Base-by-base conservation (phyloP, 116 monocot species). In the Trichopus zeylanicus region DNA sequence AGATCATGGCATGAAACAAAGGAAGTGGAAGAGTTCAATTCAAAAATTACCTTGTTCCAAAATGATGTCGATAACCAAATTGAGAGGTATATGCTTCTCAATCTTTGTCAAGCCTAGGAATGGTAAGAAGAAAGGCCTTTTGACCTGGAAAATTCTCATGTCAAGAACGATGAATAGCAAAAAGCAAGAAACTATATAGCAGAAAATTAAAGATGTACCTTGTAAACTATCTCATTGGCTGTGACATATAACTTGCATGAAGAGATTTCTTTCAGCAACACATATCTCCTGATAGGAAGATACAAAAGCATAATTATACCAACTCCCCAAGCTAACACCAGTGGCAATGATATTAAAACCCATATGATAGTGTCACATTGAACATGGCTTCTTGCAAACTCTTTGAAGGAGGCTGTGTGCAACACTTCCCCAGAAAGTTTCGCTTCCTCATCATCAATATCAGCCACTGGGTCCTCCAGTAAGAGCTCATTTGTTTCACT, bases 271-370 rank as follows among this genome's bases (percentile, higher is more conserved):
- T 75, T 89, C 62, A 48, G 65, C 37, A 85, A 59, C 46, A 85
- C 70, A 69, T 78, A 79, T 85, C 89, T 89, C 69, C 81, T 75
- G 26, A 63, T 29, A 12, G 89, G 89, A n/a, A 89, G 73, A 71
- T 76, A 89, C 20, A 89, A 56, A 62, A 89, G 89, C 78, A 89
- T 70, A 42, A 89, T 26, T 4, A 85, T 27, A 28, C 85, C 89
- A 67, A 85, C 57, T 35, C 89, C 89, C 89, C 85, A 33, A 57
- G 57, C 57, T 22, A 57, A 34, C 19, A 57, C 11, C 19, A 57
- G 57, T 21, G n/a, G 57, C 8, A 34, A 34, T 33, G 57, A 29
- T 57, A 26, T 34, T 57, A 63, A 51, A 21, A 80, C 66, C 84
- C 84, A 84, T 52, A 84, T 73, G 32, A 80, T 57, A 18, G 80